Evolutionary conservation across 208 protist genomes (phyloP).

Genomic region (Trypanosoma rangeli): DNA sequence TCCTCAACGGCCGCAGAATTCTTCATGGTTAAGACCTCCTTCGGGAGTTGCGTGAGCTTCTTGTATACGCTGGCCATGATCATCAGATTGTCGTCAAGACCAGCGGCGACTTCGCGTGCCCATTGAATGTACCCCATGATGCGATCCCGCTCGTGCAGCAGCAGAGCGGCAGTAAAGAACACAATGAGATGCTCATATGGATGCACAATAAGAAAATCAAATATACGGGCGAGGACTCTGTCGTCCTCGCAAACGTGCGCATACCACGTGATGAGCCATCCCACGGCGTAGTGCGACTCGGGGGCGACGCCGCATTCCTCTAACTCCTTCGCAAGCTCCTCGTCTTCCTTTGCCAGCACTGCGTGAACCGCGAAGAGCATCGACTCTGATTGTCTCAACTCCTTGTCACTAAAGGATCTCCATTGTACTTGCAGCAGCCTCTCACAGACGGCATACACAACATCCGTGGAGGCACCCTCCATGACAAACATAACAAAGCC

Average conservation of each 20-base stretch:
- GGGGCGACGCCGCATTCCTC: constrained; percentile 72
- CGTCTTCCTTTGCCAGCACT: constrained; percentile 58
- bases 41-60: constrained; percentile 49
- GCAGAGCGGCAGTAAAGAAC: constrained; percentile 77
- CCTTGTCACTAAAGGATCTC: constrained; percentile 52
- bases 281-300: constrained; percentile 84
- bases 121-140: constrained; percentile 52
- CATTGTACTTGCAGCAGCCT: constrained; percentile 58
- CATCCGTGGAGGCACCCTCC: constrained; percentile 37
- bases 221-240: constrained; percentile 50
- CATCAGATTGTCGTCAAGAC: constrained; percentile 40
- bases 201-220: constrained; percentile 70
- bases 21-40: constrained; percentile 35
- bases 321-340: constrained; percentile 50
- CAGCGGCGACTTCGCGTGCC: constrained; percentile 30
- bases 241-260: constrained; percentile 53
- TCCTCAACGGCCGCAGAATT: constrained; percentile 33
- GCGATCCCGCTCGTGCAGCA: constrained; percentile 48
- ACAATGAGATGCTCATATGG: constrained; percentile 50
- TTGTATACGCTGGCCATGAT: constrained; percentile 77
- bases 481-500: constrained; percentile 81
- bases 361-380: constrained; percentile 80
- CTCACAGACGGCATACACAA: constrained; percentile 61
- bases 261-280: constrained; percentile 91
- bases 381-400: constrained; percentile 58